A percentile compares a stretch with the other conserved stretches of the same genome.
Evolutionary conservation across 202 grass and related monocot genomes (phyloP).

Genomic region (Alloteropsis angusta): DNA sequence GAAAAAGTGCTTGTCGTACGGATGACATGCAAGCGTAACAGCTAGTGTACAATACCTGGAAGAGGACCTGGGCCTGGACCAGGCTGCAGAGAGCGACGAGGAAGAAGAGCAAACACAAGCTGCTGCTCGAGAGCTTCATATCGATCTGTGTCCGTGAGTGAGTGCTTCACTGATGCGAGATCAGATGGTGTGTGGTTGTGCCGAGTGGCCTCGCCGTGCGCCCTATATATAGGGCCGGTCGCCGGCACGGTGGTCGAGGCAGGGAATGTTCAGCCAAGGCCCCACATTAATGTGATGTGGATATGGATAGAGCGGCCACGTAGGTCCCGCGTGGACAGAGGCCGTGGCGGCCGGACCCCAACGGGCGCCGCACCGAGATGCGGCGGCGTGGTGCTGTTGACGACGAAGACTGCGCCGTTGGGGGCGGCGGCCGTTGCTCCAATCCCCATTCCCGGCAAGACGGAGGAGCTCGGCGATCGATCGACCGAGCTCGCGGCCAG

Average conservation of each 20-base stretch:
- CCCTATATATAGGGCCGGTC: not conserved
- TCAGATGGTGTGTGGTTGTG: not conserved
- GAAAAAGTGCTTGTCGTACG: no score
- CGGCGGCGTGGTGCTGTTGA: constrained; percentile 25
- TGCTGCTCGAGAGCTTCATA: constrained; percentile 15
- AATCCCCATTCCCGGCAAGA: not conserved
- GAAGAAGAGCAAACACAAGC: not conserved
- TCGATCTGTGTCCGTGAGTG: not conserved
- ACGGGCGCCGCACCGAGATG: not conserved
- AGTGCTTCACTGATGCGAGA: not conserved
- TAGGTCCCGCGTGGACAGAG: not conserved
- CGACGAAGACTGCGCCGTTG: not conserved
- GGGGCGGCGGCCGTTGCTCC: not conserved
- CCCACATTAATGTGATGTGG: constrained; percentile 17
- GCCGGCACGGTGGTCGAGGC: not conserved
- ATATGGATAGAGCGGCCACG: constrained; percentile 25
- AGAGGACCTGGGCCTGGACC: constrained; percentile 26
- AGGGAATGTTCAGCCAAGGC: not conserved
- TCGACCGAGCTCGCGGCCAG: not conserved
- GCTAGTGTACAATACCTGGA: no score
- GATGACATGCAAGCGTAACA: no score
- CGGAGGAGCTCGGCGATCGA: constrained; percentile 8
- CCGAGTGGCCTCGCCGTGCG: not conserved
- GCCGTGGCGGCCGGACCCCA: not conserved
- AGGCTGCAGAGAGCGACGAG: constrained; percentile 22